Conservation (phyloP, 164 flowering plant genomes). For the Vitis labrusca region DNA sequence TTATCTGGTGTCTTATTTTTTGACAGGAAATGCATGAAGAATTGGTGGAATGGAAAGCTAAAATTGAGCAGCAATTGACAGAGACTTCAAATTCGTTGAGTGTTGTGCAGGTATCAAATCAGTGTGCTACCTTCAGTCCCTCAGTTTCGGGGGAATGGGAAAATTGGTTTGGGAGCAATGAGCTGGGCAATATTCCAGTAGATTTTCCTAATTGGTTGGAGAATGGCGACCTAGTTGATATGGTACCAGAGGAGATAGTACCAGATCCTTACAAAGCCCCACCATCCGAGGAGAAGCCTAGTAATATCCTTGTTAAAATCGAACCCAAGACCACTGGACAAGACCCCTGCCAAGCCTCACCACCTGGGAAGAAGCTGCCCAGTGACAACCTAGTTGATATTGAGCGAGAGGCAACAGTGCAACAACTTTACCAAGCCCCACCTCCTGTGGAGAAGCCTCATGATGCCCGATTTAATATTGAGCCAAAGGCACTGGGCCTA, state of each 20-base stretch:
- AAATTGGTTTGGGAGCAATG: conserved; percentile 28
- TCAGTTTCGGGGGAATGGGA: conserved; percentile 34
- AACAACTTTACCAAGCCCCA: not conserved
- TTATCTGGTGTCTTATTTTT: not conserved
- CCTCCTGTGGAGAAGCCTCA: conserved; percentile 15
- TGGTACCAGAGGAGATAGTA: conserved; percentile 8
- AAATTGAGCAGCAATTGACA: conserved; percentile 26
- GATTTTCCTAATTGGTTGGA: conserved; percentile 25
- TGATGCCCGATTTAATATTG: conserved; percentile 7
- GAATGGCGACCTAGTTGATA: conserved; percentile 10
- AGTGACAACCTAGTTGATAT: conserved; percentile 11
- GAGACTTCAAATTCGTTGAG: conserved; percentile 28
- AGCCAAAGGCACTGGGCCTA: conserved; percentile 9
- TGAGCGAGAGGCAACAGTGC: conserved; percentile 11
- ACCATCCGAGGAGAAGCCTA: conserved; percentile 14
- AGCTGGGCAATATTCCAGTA: conserved; percentile 18
- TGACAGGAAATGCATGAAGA: conserved; percentile 23
- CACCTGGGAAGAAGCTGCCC: no score
- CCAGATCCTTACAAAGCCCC: conserved; percentile 1
- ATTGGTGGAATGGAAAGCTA: conserved; percentile 30
- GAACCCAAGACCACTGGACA: conserved; percentile 2
- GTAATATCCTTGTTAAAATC: conserved; percentile 7
- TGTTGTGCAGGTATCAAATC: conserved; percentile 24
- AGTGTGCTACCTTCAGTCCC: conserved; percentile 14
- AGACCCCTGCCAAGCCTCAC: not conserved